phyloP scores from a whole-genome alignment of 768 basidiomycete genomes.

The Tulasnella sp. region DNA sequence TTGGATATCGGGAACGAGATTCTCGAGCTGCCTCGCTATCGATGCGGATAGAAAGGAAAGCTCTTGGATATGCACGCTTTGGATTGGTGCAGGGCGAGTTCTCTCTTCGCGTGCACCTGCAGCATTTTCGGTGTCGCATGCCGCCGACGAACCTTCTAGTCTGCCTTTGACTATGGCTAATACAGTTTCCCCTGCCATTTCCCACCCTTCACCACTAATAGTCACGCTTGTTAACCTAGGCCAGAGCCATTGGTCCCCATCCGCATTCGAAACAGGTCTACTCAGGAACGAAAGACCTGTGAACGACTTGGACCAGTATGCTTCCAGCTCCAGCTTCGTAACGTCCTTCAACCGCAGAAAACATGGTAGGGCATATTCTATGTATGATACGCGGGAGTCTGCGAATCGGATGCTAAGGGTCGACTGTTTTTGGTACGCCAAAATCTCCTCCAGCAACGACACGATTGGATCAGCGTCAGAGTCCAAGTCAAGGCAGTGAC shows the following conservation, averaged over 20 bases:
- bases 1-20: background rate
- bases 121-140: background rate
- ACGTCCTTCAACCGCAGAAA: background rate
- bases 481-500: no score
- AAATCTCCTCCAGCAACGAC: no score
- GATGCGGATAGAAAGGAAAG: background rate
- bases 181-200: background rate
- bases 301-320: background rate
- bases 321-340: background rate
- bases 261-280: background rate
- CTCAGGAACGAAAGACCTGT: background rate
- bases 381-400: no score
- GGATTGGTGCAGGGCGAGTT: background rate
- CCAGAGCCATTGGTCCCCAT: background rate
- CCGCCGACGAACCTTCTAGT: background rate
- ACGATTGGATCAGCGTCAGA: no score
- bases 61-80: background rate
- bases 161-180: conserved; percentile 6
- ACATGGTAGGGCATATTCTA: no score
- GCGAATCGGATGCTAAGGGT: no score
- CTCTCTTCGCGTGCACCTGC: background rate
- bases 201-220: background rate
- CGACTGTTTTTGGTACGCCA: no score
- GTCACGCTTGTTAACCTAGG: background rate
- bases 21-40: background rate